Conservation (phyloP, 805 yeast genomes). For the Metahyphopichia silvanorum region DNA sequence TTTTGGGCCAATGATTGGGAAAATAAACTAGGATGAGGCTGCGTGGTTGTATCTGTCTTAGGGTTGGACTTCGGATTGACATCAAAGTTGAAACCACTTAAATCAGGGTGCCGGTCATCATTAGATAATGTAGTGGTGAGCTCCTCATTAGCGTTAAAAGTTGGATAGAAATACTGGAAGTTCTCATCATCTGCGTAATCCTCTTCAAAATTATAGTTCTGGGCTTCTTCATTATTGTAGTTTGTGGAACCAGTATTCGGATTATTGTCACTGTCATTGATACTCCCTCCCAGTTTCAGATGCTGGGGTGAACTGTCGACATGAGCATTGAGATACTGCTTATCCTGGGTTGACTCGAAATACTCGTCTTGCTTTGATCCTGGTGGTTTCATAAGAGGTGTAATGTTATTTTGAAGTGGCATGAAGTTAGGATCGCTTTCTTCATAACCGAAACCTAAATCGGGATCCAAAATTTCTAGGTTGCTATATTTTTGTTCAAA, state of each 20-base stretch:
- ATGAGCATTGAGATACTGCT: conserved; percentile 1
- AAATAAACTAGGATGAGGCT: not conserved
- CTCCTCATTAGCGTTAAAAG: conserved; percentile 7
- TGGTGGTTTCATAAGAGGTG: conserved; percentile 34
- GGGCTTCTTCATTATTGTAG: not conserved
- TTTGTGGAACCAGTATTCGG: not conserved
- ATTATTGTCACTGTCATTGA: not conserved
- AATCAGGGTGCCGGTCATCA: conserved; percentile 9
- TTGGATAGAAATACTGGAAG: not conserved
- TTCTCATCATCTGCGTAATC: not conserved
- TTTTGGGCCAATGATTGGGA: not conserved
- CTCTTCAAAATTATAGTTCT: not conserved
- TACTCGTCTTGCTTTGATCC: conserved; percentile 14
- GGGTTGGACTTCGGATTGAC: conserved; percentile 6
- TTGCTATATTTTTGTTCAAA: conserved; percentile 9
- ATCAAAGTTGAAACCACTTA: conserved; percentile 19
- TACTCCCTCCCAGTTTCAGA: not conserved
- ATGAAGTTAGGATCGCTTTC: conserved; percentile 6
- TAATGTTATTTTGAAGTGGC: conserved; percentile 13
- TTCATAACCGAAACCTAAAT: conserved; percentile 8
- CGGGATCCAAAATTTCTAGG: conserved; percentile 12
- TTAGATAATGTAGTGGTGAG: conserved; percentile 2
- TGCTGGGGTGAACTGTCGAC: conserved; percentile 1
- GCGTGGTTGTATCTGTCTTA: not conserved
- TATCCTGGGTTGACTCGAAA: conserved; percentile 7